Evolutionary conservation across 164 flowering plant genomes (phyloP), one percentile per base, ranked within the genome.

Genomic region (Stephania japonica): DNA sequence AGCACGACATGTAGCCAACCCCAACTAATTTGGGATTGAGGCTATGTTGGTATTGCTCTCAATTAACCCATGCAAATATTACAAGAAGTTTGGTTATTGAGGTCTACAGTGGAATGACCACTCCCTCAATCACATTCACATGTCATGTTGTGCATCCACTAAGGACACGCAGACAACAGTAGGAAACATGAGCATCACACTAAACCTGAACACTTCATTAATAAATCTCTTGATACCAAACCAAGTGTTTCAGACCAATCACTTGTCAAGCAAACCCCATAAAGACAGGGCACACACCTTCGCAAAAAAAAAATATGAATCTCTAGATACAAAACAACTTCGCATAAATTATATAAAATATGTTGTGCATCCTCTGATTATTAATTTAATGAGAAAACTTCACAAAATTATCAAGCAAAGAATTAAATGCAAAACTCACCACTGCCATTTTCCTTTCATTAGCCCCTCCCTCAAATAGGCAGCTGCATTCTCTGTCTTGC

Each of bases 371-470:
- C 6, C 61, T 53, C 61, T 16, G 2, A 53, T 53, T 4, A 9
- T 47, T 47, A 47, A 53, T 13, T 53, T 53, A 53, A 16, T 53
- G 19, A 53, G 61, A 53, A 19, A 53, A 13, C 18, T 12, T 10
- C 61, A 53, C 38, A 53, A 6, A 12, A 1, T 12, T 53, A 50
- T 53, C 14, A 53, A 16, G 18, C 6, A 19, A 16, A 10, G 61
- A 19, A 53, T 13, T 80, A 18, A 68, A 65, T 16, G 59, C 8
- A 9, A 71, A 75, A 64, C 93, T 75, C 80, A 96, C 99, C 98
- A 95, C 72, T 86, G 73, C 94, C 94, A 95, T 80, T 88, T 91
- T 70, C 99, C 98, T 77, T 80, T 78, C 77, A 75, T 76, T 62
- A 96, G 87, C 42, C 88, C 87, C 73, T 91, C 95, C 78, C 77